Evolutionary conservation across 2,329 filamentous ascomycete species (phyloP), one percentile per base, ranked within the genome.

Genomic region (Trichoderma sp.): DNA sequence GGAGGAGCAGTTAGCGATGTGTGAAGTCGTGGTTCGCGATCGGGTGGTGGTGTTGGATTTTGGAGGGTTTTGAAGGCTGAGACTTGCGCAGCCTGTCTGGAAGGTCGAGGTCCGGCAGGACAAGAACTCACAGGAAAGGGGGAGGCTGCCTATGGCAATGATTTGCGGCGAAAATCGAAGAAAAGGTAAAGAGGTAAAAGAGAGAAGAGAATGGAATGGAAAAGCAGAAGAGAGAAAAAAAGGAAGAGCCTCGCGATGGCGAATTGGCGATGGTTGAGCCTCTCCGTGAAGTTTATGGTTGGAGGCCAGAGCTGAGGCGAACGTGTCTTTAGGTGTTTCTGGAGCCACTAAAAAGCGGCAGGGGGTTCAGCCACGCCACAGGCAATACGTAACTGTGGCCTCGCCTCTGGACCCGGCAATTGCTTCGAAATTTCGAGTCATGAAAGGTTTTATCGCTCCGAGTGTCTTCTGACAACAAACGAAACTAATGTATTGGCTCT

Each of bases 91-190:
- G 41, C 41, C 47, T 44, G 59, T 48, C 17, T 52, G 60, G 39
- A 63, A 39, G 41, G 43, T 39, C 48, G 54, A 39, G 41, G 28
- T 43, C 51, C 24, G 45, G 57, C 28, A n/a, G 12, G 21, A 45
- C 47, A 64, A 66, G 65, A 52, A 69, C 69, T 68, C 65, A 67
- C 67, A 69, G 69, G 44, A 55, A 57, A 44, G 39, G 30, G 57
- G 66, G 60, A 5, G 7, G 5, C 34, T 41, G 39, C 39, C 55
- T 34, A 28, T 28, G 15, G 15, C n/a, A 21, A 19, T 28, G 47
- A 54, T 21, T 64, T 28, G 59, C 19, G 45, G 47, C 21, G 50
- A 41, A 30, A 28, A 55, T 43, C 17, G 26, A 64, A 54, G 45
- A 14, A n/a, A 30, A 26, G 26, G 30, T 10, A 39, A 55, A 43